Base-by-base conservation (phyloP, 495 filamentous ascomycete genomes). In the Penicillium lagena region DNA sequence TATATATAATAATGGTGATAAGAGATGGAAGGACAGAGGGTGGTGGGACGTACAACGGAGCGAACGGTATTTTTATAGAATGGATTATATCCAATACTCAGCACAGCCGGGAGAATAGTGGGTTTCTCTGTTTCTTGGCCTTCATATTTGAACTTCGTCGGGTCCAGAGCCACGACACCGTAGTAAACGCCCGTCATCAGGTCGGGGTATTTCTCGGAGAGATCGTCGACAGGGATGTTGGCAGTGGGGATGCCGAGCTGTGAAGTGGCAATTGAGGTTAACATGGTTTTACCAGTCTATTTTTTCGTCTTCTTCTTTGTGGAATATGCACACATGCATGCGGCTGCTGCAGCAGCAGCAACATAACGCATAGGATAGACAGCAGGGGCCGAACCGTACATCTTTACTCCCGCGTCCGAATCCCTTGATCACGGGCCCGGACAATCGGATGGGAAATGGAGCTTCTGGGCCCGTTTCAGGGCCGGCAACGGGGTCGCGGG, bases 21-120 rank as follows among this genome's bases (percentile, higher is more conserved):
- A 45, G n/a, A 10, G 10, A n/a, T 37, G 11, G 12, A 6, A 17
- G 37, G 33, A 27, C 0, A 4, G 36, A 9, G 42, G n/a, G 31
- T n/a, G 12, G 27, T 36, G 35, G 17, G 0, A 67, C 68, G 27
- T 62, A 77, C 76, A 53, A 91, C 86, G 33, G 78, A 84, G 13
- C 87, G 76, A 33, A 84, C 79, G 15, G 77, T 77, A 63, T 96
- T 96, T 61, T 89, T 90, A 70, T 94, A 96, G 64, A 88, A 94
- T 0, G 90, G 89, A 58, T 96, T 96, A 73, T 86, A 95, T n/a
- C 91, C 90, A 40, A 98, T 91, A 32, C 80, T 86, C 83, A 98
- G 82, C 39, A 96, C 91, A 70, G 95, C 94, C 0, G 87, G 87
- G 62, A 83, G 87, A 13, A 96, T 69, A 35, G 64, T 67, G 32